Evolutionary conservation across 345 rosid genomes (phyloP).

Genomic region (Pseudoturritis turrita): DNA sequence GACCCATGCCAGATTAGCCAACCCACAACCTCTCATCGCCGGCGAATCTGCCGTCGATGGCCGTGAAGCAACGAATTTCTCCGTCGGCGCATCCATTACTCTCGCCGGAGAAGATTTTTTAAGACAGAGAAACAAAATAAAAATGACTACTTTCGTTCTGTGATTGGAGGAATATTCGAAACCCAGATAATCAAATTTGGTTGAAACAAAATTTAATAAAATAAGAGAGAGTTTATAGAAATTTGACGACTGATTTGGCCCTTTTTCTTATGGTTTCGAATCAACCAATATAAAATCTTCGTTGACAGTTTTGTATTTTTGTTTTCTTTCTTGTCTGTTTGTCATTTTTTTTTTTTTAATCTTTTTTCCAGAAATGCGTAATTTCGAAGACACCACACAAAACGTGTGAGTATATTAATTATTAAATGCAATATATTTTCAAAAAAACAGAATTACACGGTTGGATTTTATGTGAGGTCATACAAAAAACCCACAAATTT

Average conservation of each 20-base stretch:
- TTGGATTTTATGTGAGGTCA: conserved; percentile 20
- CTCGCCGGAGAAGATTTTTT: conserved; percentile 11
- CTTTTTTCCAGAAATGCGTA: neutral
- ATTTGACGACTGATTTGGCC: conserved; percentile 7
- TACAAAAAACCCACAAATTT: neutral
- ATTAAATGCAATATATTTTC: neutral
- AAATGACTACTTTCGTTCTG: conserved; percentile 4
- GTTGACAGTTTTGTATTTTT: conserved; percentile 21
- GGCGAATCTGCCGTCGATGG: conserved; percentile 43
- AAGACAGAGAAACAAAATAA: neutral
- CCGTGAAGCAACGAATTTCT: conserved; percentile 43
- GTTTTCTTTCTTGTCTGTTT: conserved; percentile 8
- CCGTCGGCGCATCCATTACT: conserved; percentile 36
- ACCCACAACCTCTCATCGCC: conserved; percentile 54
- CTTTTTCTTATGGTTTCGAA: neutral
- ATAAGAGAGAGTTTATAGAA: neutral
- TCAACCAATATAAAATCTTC: conserved; percentile 10
- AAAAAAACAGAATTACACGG: conserved; percentile 5
- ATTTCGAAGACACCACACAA: conserved; percentile 21
- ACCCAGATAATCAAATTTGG: conserved; percentile 12
- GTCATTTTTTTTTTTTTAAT: neutral
- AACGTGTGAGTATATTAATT: conserved; percentile 9
- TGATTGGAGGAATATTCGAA: conserved; percentile 30
- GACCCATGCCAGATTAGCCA: conserved; percentile 61
- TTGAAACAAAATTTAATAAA: neutral